Evolutionary conservation across 2,329 filamentous ascomycete species (phyloP).

Genomic region (Akanthomyces dipterigenus): DNA sequence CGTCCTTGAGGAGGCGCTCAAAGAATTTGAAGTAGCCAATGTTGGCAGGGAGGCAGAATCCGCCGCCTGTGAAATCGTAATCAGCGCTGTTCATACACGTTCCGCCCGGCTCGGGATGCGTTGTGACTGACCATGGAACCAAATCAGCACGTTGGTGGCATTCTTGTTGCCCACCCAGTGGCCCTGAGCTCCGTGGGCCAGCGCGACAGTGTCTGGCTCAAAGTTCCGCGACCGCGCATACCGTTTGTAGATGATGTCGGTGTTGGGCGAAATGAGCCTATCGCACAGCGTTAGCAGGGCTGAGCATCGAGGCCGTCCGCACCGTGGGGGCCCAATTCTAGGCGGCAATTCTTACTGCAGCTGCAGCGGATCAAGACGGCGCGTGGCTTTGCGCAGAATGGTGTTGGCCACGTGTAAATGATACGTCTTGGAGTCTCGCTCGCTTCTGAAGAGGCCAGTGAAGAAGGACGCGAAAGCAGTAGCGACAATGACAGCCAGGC

Average conservation of each 20-base stretch:
- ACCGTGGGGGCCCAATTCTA: neutral
- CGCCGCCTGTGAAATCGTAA: conserved; percentile 14
- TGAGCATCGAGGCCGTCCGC: no score
- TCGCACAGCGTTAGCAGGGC: neutral
- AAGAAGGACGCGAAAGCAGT: conserved; percentile 11
- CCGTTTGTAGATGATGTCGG: conserved; percentile 15
- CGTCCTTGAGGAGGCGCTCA: conserved; percentile 13
- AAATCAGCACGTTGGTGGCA: conserved; percentile 18
- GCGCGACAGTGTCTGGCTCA: conserved; percentile 15
- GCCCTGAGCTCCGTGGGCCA: conserved; percentile 15
- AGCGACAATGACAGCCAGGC: conserved; percentile 12
- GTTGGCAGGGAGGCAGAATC: conserved; percentile 18
- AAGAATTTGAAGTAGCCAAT: conserved; percentile 17
- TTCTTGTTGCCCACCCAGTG: conserved; percentile 19
- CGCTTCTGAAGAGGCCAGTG: conserved; percentile 14
- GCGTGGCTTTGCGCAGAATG: conserved; percentile 14
- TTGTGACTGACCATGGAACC: conserved; percentile 19
- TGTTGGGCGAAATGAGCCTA: conserved; percentile 17
- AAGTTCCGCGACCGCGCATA: conserved; percentile 15
- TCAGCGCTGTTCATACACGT: neutral
- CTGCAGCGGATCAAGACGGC: conserved; percentile 16
- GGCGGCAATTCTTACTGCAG: conserved; percentile 14
- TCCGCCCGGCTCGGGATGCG: neutral
- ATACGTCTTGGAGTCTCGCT: conserved; percentile 16
- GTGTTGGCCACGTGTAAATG: conserved; percentile 19